Evolutionary conservation across 352 stramenopile genomes (phyloP), one percentile per base, ranked within the genome.

Genomic region (Pythium guiyangense): DNA sequence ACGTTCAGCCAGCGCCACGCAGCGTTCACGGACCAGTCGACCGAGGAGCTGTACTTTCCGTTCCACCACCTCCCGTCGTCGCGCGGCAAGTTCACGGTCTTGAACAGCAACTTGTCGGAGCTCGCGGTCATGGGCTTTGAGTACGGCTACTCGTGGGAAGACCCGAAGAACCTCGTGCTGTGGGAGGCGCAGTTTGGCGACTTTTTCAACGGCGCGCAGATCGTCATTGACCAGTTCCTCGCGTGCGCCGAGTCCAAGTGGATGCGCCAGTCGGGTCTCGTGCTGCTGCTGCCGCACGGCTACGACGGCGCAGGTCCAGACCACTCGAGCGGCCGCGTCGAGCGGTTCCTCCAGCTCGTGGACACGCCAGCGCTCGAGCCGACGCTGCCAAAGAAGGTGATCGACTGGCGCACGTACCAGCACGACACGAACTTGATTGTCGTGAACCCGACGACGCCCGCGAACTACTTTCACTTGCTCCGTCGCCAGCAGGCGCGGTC

Each of bases 381-480:
- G 18, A 54, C 52, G 22, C 35, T 5, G 14, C 65, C 68, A 0
- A 53, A 68, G 10, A 78, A 84, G 48, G 59, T 70, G 35, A 57
- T 48, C 1, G 65, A 88, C 27, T 88, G 79, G 80, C 69, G 70
- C 42, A 61, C 73, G 29, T 90, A 78, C 61, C 54, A 86, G 50
- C 66, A 88, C 57, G 78, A 92, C 54, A 79, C 82, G 22, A 96
- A 96, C 68, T 74, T 95, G 54, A 90, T 92, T 54, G 84, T 96
- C 11, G 74, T 78, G 45, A 92, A 93, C 53, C 63, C 84, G 39
- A 96, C 80, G 39, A 96, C 86, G 17, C 94, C 96, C 1, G 95
- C 94, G 39, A 98, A 98, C 69, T 99, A 98, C 70, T 99, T 98
- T 72, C 94, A 98, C 63, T 75, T 94, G 59, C 73, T 99, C 56